A percentile compares a stretch with the other conserved stretches of the same genome.
phyloP scores from a whole-genome alignment of 1,284 basidiomycete genomes.

The Schizophyllum commune region DNA sequence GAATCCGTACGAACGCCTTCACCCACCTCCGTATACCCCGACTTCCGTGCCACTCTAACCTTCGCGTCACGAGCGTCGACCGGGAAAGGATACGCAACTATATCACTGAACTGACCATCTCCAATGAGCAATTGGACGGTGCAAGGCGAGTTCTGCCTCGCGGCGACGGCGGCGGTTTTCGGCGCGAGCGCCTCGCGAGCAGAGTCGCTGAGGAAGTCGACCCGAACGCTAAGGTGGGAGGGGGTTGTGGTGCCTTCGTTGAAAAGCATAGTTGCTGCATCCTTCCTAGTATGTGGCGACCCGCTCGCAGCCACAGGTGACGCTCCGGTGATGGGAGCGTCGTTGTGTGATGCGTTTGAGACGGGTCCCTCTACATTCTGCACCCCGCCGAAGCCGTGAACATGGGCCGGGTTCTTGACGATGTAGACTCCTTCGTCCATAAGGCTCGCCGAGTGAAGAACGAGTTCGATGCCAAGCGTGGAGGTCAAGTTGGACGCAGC shows the following conservation, averaged over 20 bases:
- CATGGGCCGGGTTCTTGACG: slow-evolving; percentile 7
- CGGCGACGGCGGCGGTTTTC: slow-evolving; percentile 12
- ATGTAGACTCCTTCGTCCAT: neutral
- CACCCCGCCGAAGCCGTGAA: neutral
- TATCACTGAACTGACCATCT: slow-evolving; percentile 11
- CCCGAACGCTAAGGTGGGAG: slow-evolving; percentile 11
- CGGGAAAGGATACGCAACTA: slow-evolving; percentile 26
- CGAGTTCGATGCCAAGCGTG: neutral
- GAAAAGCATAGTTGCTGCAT: slow-evolving; percentile 18
- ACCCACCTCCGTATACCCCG: slow-evolving; percentile 22
- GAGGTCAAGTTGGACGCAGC: neutral
- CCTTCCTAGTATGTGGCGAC: neutral
- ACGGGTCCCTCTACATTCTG: too few species aligned
- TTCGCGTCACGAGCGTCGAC: slow-evolving; percentile 19
- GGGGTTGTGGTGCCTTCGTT: slow-evolving; percentile 19
- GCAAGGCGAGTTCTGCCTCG: slow-evolving; percentile 25
- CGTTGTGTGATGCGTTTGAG: neutral
- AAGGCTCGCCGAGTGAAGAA: neutral
- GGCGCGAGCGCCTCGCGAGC: slow-evolving; percentile 15
- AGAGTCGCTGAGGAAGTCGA: slow-evolving; percentile 18
- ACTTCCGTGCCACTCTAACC: slow-evolving; percentile 24
- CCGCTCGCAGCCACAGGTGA: too few species aligned
- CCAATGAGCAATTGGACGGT: slow-evolving; percentile 23
- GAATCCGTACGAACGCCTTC: neutral
- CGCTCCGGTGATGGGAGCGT: neutral